Evolutionary conservation across 345 rosid species (phyloP), one percentile per base, ranked within the genome.

Genomic region (Salix exigua): DNA sequence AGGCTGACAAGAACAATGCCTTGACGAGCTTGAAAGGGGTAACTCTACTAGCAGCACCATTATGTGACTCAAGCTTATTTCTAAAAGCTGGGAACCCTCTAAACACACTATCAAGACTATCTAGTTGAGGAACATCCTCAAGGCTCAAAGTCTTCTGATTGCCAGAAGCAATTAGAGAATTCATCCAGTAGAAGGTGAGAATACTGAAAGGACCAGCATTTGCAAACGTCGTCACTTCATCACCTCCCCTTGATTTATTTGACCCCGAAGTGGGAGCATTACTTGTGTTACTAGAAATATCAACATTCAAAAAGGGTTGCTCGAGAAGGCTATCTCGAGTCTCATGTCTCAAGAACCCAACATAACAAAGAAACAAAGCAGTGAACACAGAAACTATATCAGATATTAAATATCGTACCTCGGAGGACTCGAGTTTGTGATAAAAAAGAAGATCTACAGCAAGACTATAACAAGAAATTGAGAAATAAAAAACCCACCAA

Each of bases 401-500:
- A 40, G 87, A 86, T 33, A 84, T 77, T 35, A 87, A 73, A 66
- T 46, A 60, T 77, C 77, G 83, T 70, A 79, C 21, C 48, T 76
- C 83, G 31, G 85, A 75, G 4, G 77, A 17, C 18, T 33, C 64
- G 60, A 82, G 86, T 62, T 42, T 82, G 50, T 70, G 72, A 77
- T 73, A 78, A 55, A 85, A 72, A 83, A 89, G 70, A 74, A 86
- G 8, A 78, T 88, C 94, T 68, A 87, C 68, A 74, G 87, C 87
- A 71, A 91, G 83, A 72, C 85, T 82, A 85, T 82, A 94, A 86
- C 88, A 87, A 66, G 94, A 88, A 79, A 91, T 75, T 71, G 82
- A 60, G 21, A 85, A 76, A 77, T 82, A 91, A 73, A 90, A 85
- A 19, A 82, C 91, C 91, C 91, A 89, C 97, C 96, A 94, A 70